Conservation (phyloP, 805 yeast genomes). For the Candida pini region DNA sequence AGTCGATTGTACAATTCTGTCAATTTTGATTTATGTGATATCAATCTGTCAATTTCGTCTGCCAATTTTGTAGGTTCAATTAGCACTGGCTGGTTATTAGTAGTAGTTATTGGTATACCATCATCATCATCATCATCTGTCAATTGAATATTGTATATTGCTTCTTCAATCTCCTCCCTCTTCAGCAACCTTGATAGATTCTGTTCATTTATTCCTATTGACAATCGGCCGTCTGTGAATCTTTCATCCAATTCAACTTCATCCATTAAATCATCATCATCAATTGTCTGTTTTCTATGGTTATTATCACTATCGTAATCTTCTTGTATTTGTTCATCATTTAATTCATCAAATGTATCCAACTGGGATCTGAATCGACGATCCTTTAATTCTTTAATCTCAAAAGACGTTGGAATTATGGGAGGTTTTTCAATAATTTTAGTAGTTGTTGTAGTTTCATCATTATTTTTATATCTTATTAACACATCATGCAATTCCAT, state of each 20-base stretch:
- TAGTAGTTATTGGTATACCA: neutral
- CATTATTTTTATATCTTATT: neutral
- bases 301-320: conserved; percentile 18
- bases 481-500: conserved; percentile 1
- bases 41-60: no score
- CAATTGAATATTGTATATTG: conserved; percentile 27
- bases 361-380: conserved; percentile 12
- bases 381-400: conserved; percentile 18
- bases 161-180: conserved; percentile 30
- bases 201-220: conserved; percentile 25
- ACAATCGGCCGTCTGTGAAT: conserved; percentile 24
- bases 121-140: conserved; percentile 12
- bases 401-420: conserved; percentile 13
- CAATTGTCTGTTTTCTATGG: conserved; percentile 6
- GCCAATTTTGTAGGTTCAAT: no score
- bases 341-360: conserved; percentile 9
- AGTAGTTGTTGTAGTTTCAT: neutral
- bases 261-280: conserved; percentile 9
- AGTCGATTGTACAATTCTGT: no score
- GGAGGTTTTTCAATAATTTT: conserved; percentile 5
- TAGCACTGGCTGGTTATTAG: no score
- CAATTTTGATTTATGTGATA: no score
- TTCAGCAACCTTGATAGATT: conserved; percentile 20
- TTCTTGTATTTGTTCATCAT: conserved; percentile 13
- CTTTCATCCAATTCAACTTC: conserved; percentile 19